phyloP scores from a whole-genome alignment of 2,329 filamentous ascomycete genomes.

The Aspergillus candidus region DNA sequence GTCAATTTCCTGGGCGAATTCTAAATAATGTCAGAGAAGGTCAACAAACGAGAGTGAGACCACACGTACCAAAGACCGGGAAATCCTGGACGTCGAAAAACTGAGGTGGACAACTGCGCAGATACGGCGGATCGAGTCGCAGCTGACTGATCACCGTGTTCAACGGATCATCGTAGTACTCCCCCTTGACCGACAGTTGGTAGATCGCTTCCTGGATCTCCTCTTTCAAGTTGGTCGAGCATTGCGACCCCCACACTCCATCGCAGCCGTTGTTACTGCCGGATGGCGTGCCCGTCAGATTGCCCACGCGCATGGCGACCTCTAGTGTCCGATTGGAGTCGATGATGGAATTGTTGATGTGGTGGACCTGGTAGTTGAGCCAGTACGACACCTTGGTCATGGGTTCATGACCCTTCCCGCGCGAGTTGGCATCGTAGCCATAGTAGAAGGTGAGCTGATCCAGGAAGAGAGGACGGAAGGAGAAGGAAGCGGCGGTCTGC shows the following conservation, averaged over 20 bases:
- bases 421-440: constrained; percentile 28
- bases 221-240: constrained; percentile 27
- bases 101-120: constrained; percentile 25
- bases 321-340: constrained; percentile 32
- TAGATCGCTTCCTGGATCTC: constrained; percentile 24
- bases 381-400: constrained; percentile 35
- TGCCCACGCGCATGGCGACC: constrained; percentile 31
- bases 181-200: constrained; percentile 19
- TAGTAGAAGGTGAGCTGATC: constrained; percentile 31
- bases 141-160: constrained; percentile 25
- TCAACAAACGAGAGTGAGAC: constrained; percentile 1
- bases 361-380: constrained; percentile 27
- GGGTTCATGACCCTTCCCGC: constrained; percentile 26
- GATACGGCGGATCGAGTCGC: constrained; percentile 15
- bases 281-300: constrained; percentile 30
- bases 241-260: constrained; percentile 30
- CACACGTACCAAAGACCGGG: constrained; percentile 28
- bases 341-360: constrained; percentile 23
- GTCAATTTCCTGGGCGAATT: constrained; percentile 28
- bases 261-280: constrained; percentile 34
- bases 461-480: constrained; percentile 30
- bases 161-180: constrained; percentile 25
- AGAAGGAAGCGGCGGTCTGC: constrained; percentile 30
- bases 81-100: constrained; percentile 30
- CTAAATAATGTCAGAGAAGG: constrained; percentile 14